Evolutionary conservation across 2,329 filamentous ascomycete species (phyloP), one percentile per base, ranked within the genome.

Genomic region (Diaporthe sp.): DNA sequence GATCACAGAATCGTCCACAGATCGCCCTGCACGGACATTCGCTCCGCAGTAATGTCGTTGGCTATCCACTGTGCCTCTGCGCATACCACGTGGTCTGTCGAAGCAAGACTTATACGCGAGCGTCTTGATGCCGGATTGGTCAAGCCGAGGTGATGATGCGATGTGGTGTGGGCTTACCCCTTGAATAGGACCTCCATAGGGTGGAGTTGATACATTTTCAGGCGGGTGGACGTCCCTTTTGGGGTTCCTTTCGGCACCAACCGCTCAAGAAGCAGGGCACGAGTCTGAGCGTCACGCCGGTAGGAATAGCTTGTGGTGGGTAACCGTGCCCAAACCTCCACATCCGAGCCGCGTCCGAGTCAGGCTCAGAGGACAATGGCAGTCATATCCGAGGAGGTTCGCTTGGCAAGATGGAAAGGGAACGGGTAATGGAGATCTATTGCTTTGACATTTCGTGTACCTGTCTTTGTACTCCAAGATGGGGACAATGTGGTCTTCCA

Each of bases 311-410:
- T 49, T 65, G 25, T 9, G 25, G 61, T 22, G 42, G 28, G 25
- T 47, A 17, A 4, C 28, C 25, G 25, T 8, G 61, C 4, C 25
- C 61, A 31, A 49, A n/a, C 25, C 25, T 47, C 25, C 42, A 65
- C 39, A 65, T 31, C 61, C 28, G 42, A 65, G 61, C 44, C 39
- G 25, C 39, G 25, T 31, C 61, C 61, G 61, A 65, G 42, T 65
- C 61, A 65, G 42, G 17, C 42, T 34, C 25, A 65, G 17, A 12
- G 39, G 17, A 31, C 42, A 65, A 2, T 65, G 25, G 61, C n/a
- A 65, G 61, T 65, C 61, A 65, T 49, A 9, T n/a, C 42, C 42
- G 61, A 25, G 10, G 61, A 49, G 39, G 22, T 34, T 25, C 60
- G 60, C 42, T 49, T 7, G 10, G 25, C 4, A 49, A n/a, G 61